Evolutionary conservation across 2,329 filamentous ascomycete genomes (phyloP), one percentile per base, ranked within the genome.

Genomic region (Claviceps spartinae): DNA sequence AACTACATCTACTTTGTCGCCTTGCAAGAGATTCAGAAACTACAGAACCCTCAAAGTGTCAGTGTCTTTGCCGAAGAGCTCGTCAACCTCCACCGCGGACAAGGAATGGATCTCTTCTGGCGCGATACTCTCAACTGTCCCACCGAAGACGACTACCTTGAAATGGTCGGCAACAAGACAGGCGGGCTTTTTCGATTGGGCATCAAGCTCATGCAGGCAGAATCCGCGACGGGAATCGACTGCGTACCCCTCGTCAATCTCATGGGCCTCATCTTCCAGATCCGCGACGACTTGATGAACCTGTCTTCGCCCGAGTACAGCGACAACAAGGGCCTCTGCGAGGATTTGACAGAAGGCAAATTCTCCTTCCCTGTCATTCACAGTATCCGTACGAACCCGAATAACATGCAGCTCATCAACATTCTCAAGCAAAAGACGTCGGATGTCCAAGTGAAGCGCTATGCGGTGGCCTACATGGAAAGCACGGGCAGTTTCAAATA

Each of bases 341-440:
- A 97, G 72, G 93, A 97, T 68, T 71, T 97, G 60, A 96, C 89
- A 1, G 93, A 97, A 71, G 91, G 91, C 57, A 97, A 97, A 75
- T 96, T 96, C 72, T 91, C 85, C 26, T 96, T 96, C 65, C 89
- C 90, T 42, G 83, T 97, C 61, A 95, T 97, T 61, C 91, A 97
- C 71, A 85, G 86, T 65, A 94, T 97, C 59, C 86, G 87, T 54
- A 72, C 84, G 54, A 79, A 89, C 63, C 86, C 80, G 18, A 69
- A 72, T 34, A 86, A 89, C 63, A 74, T 86, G 59, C 84, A 94
- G 62, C 78, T 98, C 52, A 79, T 96, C 66, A 95, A 93, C 63
- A 96, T 97, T 52, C 74, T 97, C 43, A 88, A 88, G 68, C 90
- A 96, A 68, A 91, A 89, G 69, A 89, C 90, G 1, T 78, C 76